Base-by-base conservation (phyloP, 129 eudicot genomes). In the Rutidosis leptorrhynchoides region DNA sequence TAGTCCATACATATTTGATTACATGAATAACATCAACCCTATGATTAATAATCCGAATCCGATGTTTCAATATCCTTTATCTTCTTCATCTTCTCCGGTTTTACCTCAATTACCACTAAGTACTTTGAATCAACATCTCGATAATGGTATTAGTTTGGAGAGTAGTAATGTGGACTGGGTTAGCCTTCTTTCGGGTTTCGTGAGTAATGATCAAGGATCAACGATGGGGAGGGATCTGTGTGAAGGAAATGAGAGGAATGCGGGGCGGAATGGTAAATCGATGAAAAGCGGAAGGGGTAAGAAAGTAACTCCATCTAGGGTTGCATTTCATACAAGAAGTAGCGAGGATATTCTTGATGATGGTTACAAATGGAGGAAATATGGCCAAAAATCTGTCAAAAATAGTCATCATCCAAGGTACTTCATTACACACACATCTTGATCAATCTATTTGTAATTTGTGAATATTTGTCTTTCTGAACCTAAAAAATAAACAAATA, bases 301-400 rank as follows among this genome's bases (percentile, higher is more conserved):
- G 84, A 93, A 84, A 52, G 72, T 59, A 63, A 73, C 84, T 58
- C 95, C 98, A 29, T 90, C 95, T 20, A 93, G 96, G 70, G 83
- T 93, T 75, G 98, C 98, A 12, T 93, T 93, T 72, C 98, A 93
- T 77, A 93, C 98, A 7, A 84, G 88, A 78, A 93, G 96, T 48
- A 21, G 74, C 7, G 98, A 88, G 63, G 96, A 93, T 69, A 90
- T 93, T 67, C 96, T 88, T 80, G 95, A 92, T 74, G 98, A 92
- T 76, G 98, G 96, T 9, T 92, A 79, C n/a, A 88, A 88, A 77
- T 92, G 98, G 98, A 79, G 98, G 49, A 92, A 92, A 72, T 93
- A 93, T 67, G 98, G 98, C 23, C 98, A 92, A 75, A 93, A 93
- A 65, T 74, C 98, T 76, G 98, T 93, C 45, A 93, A 93, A 72